phyloP scores from a whole-genome alignment of 495 filamentous ascomycete genomes.

The Aspergillus bridgeri region DNA sequence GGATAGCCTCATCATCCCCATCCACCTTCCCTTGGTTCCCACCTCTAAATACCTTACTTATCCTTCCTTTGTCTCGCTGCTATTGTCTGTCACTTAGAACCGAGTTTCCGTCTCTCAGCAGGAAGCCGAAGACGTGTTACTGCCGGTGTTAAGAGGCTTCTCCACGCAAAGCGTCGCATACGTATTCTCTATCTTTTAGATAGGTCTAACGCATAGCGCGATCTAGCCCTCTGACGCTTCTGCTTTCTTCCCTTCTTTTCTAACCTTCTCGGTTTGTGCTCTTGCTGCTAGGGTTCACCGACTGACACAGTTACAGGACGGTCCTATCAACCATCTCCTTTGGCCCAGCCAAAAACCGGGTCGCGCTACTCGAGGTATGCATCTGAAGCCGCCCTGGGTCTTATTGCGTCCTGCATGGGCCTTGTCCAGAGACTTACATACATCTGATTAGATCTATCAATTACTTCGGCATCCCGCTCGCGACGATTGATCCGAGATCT shows the following conservation, averaged over 20 bases:
- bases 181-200: neutral
- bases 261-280: constrained; percentile 19
- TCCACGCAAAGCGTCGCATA: neutral
- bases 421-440: constrained; percentile 10
- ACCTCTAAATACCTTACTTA: constrained; percentile 32
- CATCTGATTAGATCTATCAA: constrained; percentile 17
- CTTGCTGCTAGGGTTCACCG: constrained; percentile 27
- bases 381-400: neutral
- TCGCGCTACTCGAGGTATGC: constrained; percentile 24
- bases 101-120: constrained; percentile 4
- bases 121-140: neutral
- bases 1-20: constrained; percentile 32
- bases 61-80: constrained; percentile 26
- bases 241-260: constrained; percentile 13
- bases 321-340: constrained; percentile 19
- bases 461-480: constrained; percentile 13
- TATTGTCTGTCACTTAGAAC: constrained; percentile 15
- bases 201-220: constrained; percentile 15
- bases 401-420: neutral
- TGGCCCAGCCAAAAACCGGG: constrained; percentile 20
- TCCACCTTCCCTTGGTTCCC: constrained; percentile 29
- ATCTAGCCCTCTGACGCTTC: constrained; percentile 15
- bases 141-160: neutral
- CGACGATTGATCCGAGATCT: constrained; percentile 12
- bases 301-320: constrained; percentile 40